Conservation (phyloP, 2,329 filamentous ascomycete genomes). For the Fusarium incarnatum region DNA sequence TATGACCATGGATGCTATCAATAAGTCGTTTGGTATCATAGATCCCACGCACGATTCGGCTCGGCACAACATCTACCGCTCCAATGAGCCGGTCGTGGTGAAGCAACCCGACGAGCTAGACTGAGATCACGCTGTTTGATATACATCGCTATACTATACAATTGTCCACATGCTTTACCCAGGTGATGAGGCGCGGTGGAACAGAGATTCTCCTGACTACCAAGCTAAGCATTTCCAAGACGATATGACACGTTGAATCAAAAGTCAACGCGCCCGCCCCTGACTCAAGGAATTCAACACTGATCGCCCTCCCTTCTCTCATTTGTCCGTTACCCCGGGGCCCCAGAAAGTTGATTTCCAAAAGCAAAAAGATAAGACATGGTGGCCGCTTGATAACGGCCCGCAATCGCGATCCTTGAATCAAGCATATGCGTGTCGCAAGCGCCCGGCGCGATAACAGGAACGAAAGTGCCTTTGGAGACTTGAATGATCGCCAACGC, state of each 20-base stretch:
- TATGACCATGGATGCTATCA: neutral
- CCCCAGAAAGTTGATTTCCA: constrained; percentile 25
- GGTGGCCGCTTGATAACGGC: constrained; percentile 20
- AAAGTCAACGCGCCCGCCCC: constrained; percentile 6
- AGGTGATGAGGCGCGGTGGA: constrained; percentile 20
- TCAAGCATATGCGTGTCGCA: constrained; percentile 6
- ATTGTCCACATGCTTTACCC: constrained; percentile 33
- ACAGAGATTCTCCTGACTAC: constrained; percentile 4
- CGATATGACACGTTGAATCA: constrained; percentile 9
- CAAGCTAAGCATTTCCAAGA: constrained; percentile 16
- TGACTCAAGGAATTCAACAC: constrained; percentile 25
- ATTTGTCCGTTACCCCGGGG: constrained; percentile 25
- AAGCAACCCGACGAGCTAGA: constrained; percentile 2
- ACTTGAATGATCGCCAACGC: constrained; percentile 21
- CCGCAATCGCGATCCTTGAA: constrained; percentile 23
- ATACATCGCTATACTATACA: constrained; percentile 18
- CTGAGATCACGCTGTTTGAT: constrained; percentile 35
- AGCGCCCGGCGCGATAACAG: constrained; percentile 17
- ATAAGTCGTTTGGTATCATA: constrained; percentile 1
- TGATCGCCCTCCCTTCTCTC: constrained; percentile 16
- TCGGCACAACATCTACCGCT: constrained; percentile 11
- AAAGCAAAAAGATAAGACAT: constrained; percentile 29
- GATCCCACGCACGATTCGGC: constrained; percentile 16
- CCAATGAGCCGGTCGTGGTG: constrained; percentile 16
- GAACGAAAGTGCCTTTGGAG: constrained; percentile 1